Percentiles rank a stretch among this genome's conserved stretches.
Evolutionary conservation across 2,329 filamentous ascomycete species (phyloP).

Genomic region (Harringtonia lauricola): DNA sequence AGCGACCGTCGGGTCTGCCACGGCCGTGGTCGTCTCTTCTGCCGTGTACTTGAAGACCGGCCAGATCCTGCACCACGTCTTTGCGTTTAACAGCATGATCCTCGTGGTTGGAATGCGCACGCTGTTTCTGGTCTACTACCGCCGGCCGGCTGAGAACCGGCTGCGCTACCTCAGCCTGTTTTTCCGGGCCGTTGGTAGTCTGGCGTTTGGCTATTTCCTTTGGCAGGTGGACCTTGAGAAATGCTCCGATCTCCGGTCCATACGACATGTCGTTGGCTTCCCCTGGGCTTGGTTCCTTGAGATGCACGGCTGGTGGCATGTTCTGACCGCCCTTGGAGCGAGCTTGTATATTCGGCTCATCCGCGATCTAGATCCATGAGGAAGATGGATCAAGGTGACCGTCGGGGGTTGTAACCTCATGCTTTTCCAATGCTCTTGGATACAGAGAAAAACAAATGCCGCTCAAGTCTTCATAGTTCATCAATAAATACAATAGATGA

Average conservation of each 20-base stretch:
- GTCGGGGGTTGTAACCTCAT: too few relatives aligned
- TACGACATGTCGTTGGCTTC: slow-evolving; percentile 34
- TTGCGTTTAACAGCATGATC: slow-evolving; percentile 24
- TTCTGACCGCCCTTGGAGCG: slow-evolving; percentile 45
- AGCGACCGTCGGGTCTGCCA: slow-evolving; percentile 22
- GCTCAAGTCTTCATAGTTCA: too few relatives aligned
- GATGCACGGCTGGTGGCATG: slow-evolving; percentile 54
- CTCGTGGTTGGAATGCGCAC: slow-evolving; percentile 21
- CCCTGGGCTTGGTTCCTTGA: slow-evolving; percentile 46
- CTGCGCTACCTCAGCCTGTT: not conserved
- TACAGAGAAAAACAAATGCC: too few relatives aligned
- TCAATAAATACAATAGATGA: too few relatives aligned
- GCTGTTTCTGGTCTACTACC: slow-evolving; percentile 22
- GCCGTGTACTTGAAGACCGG: slow-evolving; percentile 30
- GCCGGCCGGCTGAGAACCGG: slow-evolving; percentile 7
- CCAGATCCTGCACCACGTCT: slow-evolving; percentile 31
- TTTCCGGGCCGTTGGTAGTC: slow-evolving; percentile 17
- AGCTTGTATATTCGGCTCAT: slow-evolving; percentile 26
- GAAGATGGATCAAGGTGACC: not conserved
- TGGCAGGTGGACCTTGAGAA: slow-evolving; percentile 47
- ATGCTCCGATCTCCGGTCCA: slow-evolving; percentile 32
- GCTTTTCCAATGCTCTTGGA: too few relatives aligned
- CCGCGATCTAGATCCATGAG: slow-evolving; percentile 15
- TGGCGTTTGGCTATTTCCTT: slow-evolving; percentile 35
- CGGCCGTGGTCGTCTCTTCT: slow-evolving; percentile 28